Percentiles rank a stretch among this genome's conserved stretches.
Evolutionary conservation across 192 early-diverging fungal species (phyloP).

Genomic region (Backusella australiensis): DNA sequence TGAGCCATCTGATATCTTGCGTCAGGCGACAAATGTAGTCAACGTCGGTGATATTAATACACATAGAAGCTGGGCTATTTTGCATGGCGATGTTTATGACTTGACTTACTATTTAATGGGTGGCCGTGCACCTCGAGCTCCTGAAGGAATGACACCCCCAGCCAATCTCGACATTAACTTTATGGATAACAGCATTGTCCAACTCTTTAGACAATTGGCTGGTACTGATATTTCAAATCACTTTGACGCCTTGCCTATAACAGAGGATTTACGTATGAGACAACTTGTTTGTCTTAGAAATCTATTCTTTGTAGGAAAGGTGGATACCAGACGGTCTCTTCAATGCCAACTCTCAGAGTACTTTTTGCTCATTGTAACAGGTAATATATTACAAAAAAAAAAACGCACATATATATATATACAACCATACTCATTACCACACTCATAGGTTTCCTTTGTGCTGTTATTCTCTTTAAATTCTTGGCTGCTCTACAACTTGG

Average conservation of each 20-base stretch:
- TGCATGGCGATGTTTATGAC: slow-evolving; percentile 74
- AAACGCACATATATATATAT: slow-evolving; percentile 2
- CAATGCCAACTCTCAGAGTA: slow-evolving; percentile 83
- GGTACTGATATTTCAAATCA: slow-evolving; percentile 63
- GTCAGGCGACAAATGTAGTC: slow-evolving; percentile 47
- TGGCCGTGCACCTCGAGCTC: slow-evolving; percentile 45
- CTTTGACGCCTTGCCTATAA: slow-evolving; percentile 60
- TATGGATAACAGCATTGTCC: slow-evolving; percentile 57
- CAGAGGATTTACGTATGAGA: slow-evolving; percentile 38
- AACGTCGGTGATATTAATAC: slow-evolving; percentile 39
- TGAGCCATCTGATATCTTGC: slow-evolving; percentile 56
- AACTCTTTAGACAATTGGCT: slow-evolving; percentile 63
- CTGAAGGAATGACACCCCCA: slow-evolving; percentile 39
- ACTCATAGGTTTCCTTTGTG: slow-evolving; percentile 63
- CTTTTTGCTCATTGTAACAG: slow-evolving; percentile 77
- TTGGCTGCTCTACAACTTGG: slow-evolving; percentile 77
- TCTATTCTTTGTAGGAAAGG: slow-evolving; percentile 83
- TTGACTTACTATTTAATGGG: slow-evolving; percentile 66
- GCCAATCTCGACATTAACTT: slow-evolving; percentile 53
- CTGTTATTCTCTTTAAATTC: slow-evolving; percentile 83
- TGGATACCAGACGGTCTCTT: slow-evolving; percentile 82
- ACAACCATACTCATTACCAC: slow-evolving; percentile 55
- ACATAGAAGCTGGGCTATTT: slow-evolving; percentile 56
- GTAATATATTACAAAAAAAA: neutral
- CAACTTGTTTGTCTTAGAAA: slow-evolving; percentile 79